Evolutionary conservation across 805 yeast species (phyloP).

Genomic region (Hanseniaspora lachancei): DNA sequence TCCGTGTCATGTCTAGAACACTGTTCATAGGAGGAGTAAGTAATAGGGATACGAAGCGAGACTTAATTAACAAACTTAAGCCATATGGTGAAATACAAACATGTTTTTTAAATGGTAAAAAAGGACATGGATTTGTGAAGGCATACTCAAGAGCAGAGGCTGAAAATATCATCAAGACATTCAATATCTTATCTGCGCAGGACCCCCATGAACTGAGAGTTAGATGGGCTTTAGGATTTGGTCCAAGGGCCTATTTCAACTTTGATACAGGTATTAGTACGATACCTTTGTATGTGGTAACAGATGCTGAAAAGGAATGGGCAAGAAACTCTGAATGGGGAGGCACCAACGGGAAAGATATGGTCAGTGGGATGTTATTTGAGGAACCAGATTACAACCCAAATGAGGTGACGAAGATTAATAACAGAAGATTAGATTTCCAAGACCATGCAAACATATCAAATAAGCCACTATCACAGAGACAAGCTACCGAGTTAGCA

Average conservation of each 20-base stretch:
- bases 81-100: conserved; percentile 90
- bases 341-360: conserved; percentile 81
- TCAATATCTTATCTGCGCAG: conserved; percentile 35
- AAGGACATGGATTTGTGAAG: conserved; percentile 93
- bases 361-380: conserved; percentile 65
- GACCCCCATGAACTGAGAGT: conserved; percentile 42
- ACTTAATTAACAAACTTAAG: conserved; percentile 54
- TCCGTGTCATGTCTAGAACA: conserved; percentile 80
- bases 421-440: conserved; percentile 11
- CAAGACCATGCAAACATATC: conserved; percentile 11
- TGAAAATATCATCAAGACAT: conserved; percentile 59
- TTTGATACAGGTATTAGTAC: conserved; percentile 81
- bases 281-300: conserved; percentile 73
- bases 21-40: conserved; percentile 92
- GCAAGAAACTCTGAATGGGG: conserved; percentile 87
- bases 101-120: conserved; percentile 70
- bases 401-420: conserved; percentile 8
- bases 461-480: conserved; percentile 10
- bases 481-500: conserved; percentile 12
- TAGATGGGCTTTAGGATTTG: conserved; percentile 98
- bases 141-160: conserved; percentile 88
- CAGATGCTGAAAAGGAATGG: conserved; percentile 92
- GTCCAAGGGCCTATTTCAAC: conserved; percentile 96
- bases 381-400: conserved; percentile 72
- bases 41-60: conserved; percentile 60